These are phyloP conservation scores for Syzygium aromaticum DNA, from an alignment of 345 rosid genomes.

Conservation along the genomic window DNA sequence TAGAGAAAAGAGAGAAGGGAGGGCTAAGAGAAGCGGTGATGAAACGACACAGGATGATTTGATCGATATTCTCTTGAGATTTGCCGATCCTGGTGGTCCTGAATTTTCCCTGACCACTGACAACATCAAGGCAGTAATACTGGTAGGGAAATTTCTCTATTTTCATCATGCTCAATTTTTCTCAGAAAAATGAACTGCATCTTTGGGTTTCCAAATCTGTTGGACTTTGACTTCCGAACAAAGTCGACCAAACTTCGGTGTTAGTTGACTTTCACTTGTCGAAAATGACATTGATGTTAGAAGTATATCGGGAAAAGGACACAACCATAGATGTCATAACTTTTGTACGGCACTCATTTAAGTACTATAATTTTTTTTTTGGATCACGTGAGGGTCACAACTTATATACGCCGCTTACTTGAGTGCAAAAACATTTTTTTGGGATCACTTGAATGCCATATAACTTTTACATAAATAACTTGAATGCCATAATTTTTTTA, in stretches of 20 bases:
- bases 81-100: constrained; percentile 5
- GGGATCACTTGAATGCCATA: no score
- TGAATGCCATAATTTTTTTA: no score
- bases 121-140: constrained; percentile 25
- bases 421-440: no score
- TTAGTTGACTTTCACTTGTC: neutral
- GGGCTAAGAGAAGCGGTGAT: neutral
- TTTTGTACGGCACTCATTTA: no score
- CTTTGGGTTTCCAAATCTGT: neutral
- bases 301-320: neutral
- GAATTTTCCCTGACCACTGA: constrained; percentile 6
- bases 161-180: neutral
- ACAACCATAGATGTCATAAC: no score
- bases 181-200: neutral
- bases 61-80: constrained; percentile 23
- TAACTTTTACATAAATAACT: no score
- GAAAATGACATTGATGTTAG: neutral
- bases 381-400: no score
- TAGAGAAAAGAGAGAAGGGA: constrained; percentile 11
- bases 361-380: no score
- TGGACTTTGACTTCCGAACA: neutral
- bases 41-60: constrained; percentile 7
- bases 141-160: constrained; percentile 1
- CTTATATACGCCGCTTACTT: no score
- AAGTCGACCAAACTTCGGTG: neutral